These are phyloP conservation scores for Daldinia bambusicola DNA, from an alignment of 495 filamentous ascomycete genomes.

Conservation along the genomic window DNA sequence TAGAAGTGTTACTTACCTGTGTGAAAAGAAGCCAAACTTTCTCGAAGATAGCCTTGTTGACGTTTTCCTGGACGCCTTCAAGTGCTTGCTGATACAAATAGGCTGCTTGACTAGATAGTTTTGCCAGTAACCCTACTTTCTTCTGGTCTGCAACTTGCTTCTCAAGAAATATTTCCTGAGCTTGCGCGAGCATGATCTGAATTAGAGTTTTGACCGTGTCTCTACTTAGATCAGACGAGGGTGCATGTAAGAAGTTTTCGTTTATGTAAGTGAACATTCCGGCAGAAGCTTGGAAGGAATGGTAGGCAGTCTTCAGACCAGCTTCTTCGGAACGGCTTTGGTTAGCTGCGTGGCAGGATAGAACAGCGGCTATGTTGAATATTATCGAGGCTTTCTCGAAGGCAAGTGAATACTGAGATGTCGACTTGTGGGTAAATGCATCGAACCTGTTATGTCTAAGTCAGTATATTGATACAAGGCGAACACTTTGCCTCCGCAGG, in stretches of 20 bases:
- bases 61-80: conserved; percentile 93
- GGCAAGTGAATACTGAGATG: conserved; percentile 93
- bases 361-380: conserved; percentile 98
- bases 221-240: conserved; percentile 90
- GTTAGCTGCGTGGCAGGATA: conserved; percentile 94
- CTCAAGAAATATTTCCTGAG: conserved; percentile 95
- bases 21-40: conserved; percentile 90
- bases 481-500: not conserved
- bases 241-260: conserved; percentile 97
- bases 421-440: conserved; percentile 96
- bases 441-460: conserved; percentile 76
- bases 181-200: conserved; percentile 90
- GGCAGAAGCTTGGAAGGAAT: conserved; percentile 96
- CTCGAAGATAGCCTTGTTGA: conserved; percentile 90
- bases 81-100: conserved; percentile 87
- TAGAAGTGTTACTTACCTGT: conserved; percentile 65
- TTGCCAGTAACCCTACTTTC: conserved; percentile 91
- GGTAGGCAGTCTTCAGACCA: conserved; percentile 94
- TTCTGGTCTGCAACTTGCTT: conserved; percentile 94
- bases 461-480: conserved; percentile 32
- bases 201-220: conserved; percentile 97
- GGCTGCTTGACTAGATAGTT: conserved; percentile 88
- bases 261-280: conserved; percentile 99
- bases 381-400: conserved; percentile 99
- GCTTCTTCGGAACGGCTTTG: conserved; percentile 91